phyloP scores from a whole-genome alignment of 2,329 filamentous ascomycete genomes.

The Cercospora sp. region DNA sequence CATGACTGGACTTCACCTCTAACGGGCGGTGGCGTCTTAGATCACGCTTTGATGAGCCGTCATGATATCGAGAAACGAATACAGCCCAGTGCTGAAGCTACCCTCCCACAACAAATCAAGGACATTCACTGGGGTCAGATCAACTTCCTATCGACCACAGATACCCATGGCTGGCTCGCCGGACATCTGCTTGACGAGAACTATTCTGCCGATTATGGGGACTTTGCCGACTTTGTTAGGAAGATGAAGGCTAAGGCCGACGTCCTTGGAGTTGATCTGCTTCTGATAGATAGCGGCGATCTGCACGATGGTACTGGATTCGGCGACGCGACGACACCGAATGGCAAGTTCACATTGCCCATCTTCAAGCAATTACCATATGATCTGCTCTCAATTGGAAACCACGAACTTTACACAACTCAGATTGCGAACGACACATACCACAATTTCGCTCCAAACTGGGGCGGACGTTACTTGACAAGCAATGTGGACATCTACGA shows the following conservation, averaged over 20 bases:
- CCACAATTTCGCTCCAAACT: constrained; percentile 59
- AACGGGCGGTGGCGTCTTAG: constrained; percentile 20
- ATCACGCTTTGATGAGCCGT: constrained; percentile 22
- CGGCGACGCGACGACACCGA: constrained; percentile 51
- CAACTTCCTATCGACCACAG: constrained; percentile 50
- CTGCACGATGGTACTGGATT: constrained; percentile 67
- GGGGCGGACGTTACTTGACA: constrained; percentile 56
- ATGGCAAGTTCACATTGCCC: constrained; percentile 57
- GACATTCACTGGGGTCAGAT: constrained; percentile 30
- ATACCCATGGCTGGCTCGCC: constrained; percentile 61
- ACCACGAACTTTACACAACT: constrained; percentile 66
- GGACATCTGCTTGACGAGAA: constrained; percentile 58
- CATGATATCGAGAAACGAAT: constrained; percentile 24
- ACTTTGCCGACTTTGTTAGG: constrained; percentile 62
- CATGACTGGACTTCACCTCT: constrained; percentile 28
- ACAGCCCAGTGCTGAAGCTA: constrained; percentile 24
- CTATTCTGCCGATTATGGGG: constrained; percentile 67
- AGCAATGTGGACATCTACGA: constrained; percentile 54
- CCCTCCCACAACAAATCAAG: constrained; percentile 28
- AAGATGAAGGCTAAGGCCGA: constrained; percentile 62
- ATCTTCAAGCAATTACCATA: constrained; percentile 52
- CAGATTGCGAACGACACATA: constrained; percentile 64
- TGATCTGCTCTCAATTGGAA: constrained; percentile 58
- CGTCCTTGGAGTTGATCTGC: constrained; percentile 59
- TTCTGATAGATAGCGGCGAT: constrained; percentile 64